Evolutionary conservation across 108 stramenopile genomes (phyloP).

Genomic region (Conticribra guillardii): DNA sequence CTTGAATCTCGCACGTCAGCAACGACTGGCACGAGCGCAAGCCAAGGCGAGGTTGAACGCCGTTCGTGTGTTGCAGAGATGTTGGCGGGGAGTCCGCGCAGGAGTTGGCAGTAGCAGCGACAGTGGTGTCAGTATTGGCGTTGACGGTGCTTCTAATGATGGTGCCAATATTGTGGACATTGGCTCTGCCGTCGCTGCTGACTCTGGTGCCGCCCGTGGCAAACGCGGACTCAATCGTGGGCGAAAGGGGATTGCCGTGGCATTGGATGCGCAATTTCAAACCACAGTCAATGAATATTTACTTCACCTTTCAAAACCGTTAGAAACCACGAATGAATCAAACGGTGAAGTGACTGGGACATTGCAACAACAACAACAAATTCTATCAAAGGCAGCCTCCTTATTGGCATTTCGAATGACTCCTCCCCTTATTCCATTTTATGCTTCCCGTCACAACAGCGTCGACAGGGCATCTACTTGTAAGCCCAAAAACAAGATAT

Average conservation of each 20-base stretch:
- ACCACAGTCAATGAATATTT: not conserved
- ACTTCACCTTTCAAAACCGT: too few species aligned
- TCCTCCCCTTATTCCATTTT: constrained; percentile 30
- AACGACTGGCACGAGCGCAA: constrained; percentile 28
- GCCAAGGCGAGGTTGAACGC: constrained; percentile 32
- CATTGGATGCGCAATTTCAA: constrained; percentile 11
- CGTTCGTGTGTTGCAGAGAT: constrained; percentile 13
- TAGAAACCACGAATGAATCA: too few species aligned
- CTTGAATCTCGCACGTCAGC: constrained; percentile 21
- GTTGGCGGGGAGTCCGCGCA: constrained; percentile 36
- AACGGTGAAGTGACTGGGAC: too few species aligned
- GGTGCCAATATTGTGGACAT: too few species aligned
- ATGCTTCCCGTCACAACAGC: not conserved
- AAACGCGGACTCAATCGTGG: not conserved
- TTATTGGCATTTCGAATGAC: constrained; percentile 38
- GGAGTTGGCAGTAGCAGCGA: not conserved
- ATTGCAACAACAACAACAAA: not conserved
- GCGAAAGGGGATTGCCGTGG: constrained; percentile 29
- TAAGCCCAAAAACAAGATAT: too few species aligned
- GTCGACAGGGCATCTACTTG: not conserved
- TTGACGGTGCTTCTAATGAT: not conserved
- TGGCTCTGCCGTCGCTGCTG: not conserved
- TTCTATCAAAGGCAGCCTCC: constrained; percentile 6
- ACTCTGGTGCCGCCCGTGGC: too few species aligned
- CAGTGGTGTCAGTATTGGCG: not conserved